phyloP scores from a whole-genome alignment of 163 green algal genomes.

The Chlorella variabilis region DNA sequence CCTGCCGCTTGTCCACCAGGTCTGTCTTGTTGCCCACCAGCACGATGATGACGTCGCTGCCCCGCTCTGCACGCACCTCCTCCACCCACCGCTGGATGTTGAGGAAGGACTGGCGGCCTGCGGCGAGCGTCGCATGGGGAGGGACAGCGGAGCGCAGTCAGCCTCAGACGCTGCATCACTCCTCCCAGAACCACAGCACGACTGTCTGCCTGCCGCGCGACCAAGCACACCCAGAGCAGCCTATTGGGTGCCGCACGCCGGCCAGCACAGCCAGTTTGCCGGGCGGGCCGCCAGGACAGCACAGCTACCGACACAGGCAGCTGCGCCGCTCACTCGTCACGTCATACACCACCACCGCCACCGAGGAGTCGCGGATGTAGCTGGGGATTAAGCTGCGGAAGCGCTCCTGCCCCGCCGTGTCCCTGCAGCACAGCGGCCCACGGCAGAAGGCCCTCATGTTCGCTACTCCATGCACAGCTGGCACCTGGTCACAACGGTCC shows the following conservation, averaged over 20 bases:
- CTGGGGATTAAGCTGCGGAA: slow-evolving; percentile 97
- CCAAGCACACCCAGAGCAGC: too few relatives aligned
- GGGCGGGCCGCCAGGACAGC: too few relatives aligned
- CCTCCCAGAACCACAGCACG: too few relatives aligned
- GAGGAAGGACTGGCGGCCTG: slow-evolving; percentile 95
- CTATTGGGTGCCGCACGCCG: too few relatives aligned
- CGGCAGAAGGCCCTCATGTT: neutral
- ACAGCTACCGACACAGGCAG: too few relatives aligned
- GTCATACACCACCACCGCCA: slow-evolving; percentile 99
- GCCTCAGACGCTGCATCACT: too few relatives aligned
- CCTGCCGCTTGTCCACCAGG: slow-evolving; percentile 92
- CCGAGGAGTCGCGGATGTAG: slow-evolving; percentile 98
- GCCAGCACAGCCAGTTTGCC: too few relatives aligned
- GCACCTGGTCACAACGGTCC: neutral
- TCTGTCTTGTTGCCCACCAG: slow-evolving; percentile 99
- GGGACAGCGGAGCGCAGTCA: neutral
- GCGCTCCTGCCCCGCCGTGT: slow-evolving; percentile 98
- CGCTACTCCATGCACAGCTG: too few relatives aligned
- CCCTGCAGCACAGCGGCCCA: slow-evolving; percentile 66
- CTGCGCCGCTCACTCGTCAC: slow-evolving; percentile 85
- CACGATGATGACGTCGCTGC: slow-evolving; percentile 98
- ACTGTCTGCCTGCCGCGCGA: too few relatives aligned
- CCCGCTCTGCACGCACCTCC: slow-evolving; percentile 96
- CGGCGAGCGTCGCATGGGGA: neutral
- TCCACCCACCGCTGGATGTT: slow-evolving; percentile 98